Conservation (phyloP, 345 rosid species). For the Reutealis trisperma region DNA sequence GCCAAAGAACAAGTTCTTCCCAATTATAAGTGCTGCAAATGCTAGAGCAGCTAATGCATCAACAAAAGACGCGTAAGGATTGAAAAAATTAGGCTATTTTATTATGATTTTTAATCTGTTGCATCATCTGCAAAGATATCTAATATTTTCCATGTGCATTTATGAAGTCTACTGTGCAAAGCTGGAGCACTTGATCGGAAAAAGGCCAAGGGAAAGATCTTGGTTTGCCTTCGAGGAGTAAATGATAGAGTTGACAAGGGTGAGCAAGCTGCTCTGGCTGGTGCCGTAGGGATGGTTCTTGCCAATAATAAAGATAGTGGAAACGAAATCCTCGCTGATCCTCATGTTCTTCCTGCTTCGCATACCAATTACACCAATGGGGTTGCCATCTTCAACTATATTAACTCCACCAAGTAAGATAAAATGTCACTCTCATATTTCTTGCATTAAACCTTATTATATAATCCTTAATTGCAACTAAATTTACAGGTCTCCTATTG, state of each 20-base stretch:
- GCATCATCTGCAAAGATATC: background rate
- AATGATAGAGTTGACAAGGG: conserved; percentile 30
- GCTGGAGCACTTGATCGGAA: conserved; percentile 18
- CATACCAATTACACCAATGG: conserved; percentile 28
- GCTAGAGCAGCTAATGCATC: conserved; percentile 59
- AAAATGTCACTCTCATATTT: no score
- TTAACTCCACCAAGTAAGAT: conserved; percentile 31
- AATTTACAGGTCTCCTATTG: conserved; percentile 24
- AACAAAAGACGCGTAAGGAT: conserved; percentile 56
- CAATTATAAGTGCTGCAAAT: conserved; percentile 53
- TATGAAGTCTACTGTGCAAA: conserved; percentile 20
- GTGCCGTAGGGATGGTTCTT: conserved; percentile 31
- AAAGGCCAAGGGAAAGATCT: conserved; percentile 31
- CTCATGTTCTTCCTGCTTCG: conserved; percentile 24
- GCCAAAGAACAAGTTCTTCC: conserved; percentile 49
- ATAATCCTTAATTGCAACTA: background rate
- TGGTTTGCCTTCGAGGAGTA: conserved; percentile 29
- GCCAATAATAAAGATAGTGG: conserved; percentile 3
- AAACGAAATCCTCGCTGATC: conserved; percentile 24
- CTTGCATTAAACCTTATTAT: background rate
- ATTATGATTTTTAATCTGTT: background rate
- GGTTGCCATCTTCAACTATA: conserved; percentile 22
- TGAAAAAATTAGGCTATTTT: background rate
- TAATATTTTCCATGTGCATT: background rate
- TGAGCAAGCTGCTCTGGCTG: conserved; percentile 17